These are phyloP conservation scores for Samsoniella hepiali DNA, from an alignment of 2,329 filamentous ascomycete species.

Conservation along the genomic window DNA sequence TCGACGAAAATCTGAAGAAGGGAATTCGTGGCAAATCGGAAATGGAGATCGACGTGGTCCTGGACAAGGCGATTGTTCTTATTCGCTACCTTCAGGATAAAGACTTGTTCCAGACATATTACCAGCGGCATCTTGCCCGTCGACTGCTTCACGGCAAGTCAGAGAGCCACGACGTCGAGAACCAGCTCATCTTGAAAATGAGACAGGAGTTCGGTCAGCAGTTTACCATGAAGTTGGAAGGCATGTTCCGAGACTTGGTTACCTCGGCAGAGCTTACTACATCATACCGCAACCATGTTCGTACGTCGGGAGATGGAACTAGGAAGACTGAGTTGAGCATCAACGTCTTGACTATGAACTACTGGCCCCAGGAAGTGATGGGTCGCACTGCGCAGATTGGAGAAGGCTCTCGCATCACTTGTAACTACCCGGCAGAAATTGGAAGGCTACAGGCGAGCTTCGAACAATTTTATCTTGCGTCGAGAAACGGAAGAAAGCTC, in stretches of 20 bases:
- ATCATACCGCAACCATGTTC: constrained; percentile 69
- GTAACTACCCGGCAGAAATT: constrained; percentile 73
- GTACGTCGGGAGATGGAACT: constrained; percentile 45
- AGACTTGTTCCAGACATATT: constrained; percentile 94
- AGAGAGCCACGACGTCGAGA: constrained; percentile 87
- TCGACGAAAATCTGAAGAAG: constrained; percentile 93
- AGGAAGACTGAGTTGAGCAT: constrained; percentile 72
- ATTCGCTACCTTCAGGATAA: constrained; percentile 87
- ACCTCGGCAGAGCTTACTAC: constrained; percentile 79
- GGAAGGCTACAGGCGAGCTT: constrained; percentile 78
- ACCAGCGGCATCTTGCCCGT: constrained; percentile 92
- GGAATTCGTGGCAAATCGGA: constrained; percentile 93
- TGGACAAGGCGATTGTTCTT: constrained; percentile 86
- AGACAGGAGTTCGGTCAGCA: constrained; percentile 93
- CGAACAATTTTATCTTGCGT: constrained; percentile 80
- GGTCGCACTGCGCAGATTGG: constrained; percentile 54
- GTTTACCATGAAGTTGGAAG: constrained; percentile 89
- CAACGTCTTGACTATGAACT: constrained; percentile 85
- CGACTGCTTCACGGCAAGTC: constrained; percentile 85
- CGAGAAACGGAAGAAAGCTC: constrained; percentile 82
- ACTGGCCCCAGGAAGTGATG: constrained; percentile 92
- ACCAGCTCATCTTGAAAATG: constrained; percentile 94
- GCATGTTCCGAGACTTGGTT: constrained; percentile 96
- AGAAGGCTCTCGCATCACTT: constrained; percentile 42
- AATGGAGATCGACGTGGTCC: constrained; percentile 73